A percentile compares a stretch with the other conserved stretches of the same genome.
Conservation (phyloP, 306 rosid species). For the Pterocarpus santalinus region DNA sequence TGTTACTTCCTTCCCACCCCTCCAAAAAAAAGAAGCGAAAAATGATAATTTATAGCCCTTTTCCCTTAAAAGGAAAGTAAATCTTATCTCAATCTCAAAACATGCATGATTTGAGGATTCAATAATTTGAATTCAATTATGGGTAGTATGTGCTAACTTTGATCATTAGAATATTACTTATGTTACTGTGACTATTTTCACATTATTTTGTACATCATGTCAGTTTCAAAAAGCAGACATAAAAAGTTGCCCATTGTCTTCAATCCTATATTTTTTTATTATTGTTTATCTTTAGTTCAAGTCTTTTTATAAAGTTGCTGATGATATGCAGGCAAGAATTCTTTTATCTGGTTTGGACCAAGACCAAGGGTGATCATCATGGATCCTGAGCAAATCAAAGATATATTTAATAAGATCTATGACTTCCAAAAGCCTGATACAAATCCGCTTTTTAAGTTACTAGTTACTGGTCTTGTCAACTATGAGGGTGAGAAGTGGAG, state of each 20-base stretch:
- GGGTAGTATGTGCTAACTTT: no score
- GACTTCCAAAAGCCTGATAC: conserved; percentile 33
- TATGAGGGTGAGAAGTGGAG: conserved; percentile 1
- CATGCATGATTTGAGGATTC: no score
- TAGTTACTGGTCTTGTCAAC: conserved; percentile 27
- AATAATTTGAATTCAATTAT: no score
- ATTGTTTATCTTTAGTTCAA: not conserved
- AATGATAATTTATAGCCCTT: no score
- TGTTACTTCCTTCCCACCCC: no score
- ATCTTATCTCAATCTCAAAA: no score
- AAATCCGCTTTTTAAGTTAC: conserved; percentile 16
- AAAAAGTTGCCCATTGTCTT: not conserved
- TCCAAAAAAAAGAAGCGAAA: no score
- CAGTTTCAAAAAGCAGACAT: not conserved
- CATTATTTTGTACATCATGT: no score
- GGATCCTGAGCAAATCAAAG: conserved; percentile 47
- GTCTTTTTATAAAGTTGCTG: not conserved
- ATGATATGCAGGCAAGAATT: not conserved
- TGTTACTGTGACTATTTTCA: no score
- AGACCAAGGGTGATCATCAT: conserved; percentile 43
- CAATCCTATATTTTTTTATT: not conserved
- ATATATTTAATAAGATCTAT: conserved; percentile 9
- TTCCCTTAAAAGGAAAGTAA: no score
- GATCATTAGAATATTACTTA: no score
- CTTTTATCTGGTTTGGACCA: conserved; percentile 44